Evolutionary conservation across 306 rosid species (phyloP).

Genomic region (Inga leiocalycina): DNA sequence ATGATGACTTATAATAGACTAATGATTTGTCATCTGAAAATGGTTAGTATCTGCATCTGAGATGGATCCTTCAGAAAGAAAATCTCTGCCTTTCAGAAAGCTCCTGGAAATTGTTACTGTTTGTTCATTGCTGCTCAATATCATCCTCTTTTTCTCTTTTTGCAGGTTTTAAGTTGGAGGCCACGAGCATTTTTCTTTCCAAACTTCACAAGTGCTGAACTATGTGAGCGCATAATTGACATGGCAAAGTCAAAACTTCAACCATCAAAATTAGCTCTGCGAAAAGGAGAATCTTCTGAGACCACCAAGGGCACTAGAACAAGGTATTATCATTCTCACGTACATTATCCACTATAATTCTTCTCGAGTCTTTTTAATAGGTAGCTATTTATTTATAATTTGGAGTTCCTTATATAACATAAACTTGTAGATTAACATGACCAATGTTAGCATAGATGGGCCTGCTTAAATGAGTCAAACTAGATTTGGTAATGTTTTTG

Average conservation of each 20-base stretch:
- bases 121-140: background rate
- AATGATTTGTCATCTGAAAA: background rate
- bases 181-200: conserved; percentile 45
- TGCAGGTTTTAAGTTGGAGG: conserved; percentile 45
- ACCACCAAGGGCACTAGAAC: conserved; percentile 64
- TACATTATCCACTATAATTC: background rate
- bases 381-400: background rate
- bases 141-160: background rate
- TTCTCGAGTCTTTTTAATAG: background rate
- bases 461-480: background rate
- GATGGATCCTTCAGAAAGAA: conserved; percentile 6
- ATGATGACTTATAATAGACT: background rate
- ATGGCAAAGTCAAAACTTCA: conserved; percentile 52
- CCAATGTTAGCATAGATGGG: background rate
- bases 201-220: conserved; percentile 48
- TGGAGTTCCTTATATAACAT: background rate
- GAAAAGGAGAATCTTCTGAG: conserved; percentile 64
- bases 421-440: background rate
- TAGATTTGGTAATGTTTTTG: background rate
- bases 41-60: background rate
- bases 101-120: background rate
- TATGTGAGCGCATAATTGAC: conserved; percentile 46
- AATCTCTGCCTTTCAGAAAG: conserved; percentile 4
- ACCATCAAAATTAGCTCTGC: conserved; percentile 65
- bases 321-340: conserved; percentile 46